These are phyloP conservation scores for Solanum etuberosum DNA, from an alignment of 257 asterid genomes.

Conservation along the genomic window DNA sequence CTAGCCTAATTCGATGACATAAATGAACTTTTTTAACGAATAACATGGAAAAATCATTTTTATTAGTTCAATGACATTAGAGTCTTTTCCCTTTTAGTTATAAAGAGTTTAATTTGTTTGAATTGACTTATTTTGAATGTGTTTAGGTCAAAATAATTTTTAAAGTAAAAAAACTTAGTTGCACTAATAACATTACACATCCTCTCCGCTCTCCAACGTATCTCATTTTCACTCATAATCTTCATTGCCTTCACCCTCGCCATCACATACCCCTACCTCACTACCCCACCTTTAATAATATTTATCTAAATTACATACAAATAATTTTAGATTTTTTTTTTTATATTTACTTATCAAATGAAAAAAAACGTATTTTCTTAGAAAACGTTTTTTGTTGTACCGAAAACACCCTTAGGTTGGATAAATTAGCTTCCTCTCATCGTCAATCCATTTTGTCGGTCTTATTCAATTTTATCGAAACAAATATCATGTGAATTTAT, in stretches of 20 bases:
- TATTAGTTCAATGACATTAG: no score
- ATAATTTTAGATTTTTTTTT: neutral
- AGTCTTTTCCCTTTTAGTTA: no score
- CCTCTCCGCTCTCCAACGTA: neutral
- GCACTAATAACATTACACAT: neutral
- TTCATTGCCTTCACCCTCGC: neutral
- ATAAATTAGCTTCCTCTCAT: neutral
- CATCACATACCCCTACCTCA: neutral
- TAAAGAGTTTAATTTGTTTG: neutral
- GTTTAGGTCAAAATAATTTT: no score
- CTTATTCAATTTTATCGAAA: neutral
- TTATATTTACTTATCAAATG: neutral
- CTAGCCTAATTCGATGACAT: no score
- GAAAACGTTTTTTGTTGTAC: fast-evolving
- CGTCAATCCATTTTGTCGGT: neutral
- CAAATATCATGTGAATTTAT: neutral
- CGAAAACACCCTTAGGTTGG: neutral
- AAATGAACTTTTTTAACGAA: no score
- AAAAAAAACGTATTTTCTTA: neutral
- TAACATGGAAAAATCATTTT: no score
- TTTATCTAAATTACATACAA: neutral
- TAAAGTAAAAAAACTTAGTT: neutral
- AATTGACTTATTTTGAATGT: no score
- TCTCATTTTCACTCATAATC: neutral
- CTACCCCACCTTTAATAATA: neutral